phyloP scores from a whole-genome alignment of 441 rosid genomes.

The Arabidopsis hybrid region DNA sequence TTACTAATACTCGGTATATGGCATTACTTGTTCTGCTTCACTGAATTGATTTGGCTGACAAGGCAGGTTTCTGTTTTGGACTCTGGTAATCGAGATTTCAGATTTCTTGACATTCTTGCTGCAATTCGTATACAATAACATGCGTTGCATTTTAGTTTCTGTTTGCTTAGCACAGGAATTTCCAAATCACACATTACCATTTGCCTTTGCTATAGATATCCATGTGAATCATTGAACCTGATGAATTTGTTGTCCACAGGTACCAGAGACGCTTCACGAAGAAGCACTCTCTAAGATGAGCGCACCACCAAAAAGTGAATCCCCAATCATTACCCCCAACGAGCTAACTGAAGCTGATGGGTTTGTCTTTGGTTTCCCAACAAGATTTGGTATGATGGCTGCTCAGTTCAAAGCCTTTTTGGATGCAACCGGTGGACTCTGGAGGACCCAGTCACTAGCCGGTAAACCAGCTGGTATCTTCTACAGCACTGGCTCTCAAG shows the following conservation, averaged over 20 bases:
- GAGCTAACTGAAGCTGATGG: slow-evolving; percentile 91
- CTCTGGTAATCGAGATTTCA: not conserved
- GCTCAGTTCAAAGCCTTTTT: slow-evolving; percentile 95
- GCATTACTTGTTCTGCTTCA: slow-evolving; percentile 11
- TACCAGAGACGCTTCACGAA: slow-evolving; percentile 83
- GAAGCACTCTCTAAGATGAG: slow-evolving; percentile 85
- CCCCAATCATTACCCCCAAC: slow-evolving; percentile 68
- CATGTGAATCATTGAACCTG: slow-evolving; percentile 9
- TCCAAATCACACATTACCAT: slow-evolving; percentile 1
- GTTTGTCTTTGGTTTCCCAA: slow-evolving; percentile 88
- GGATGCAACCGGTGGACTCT: slow-evolving; percentile 89
- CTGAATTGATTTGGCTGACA: not conserved
- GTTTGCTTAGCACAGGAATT: not conserved
- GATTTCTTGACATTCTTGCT: not conserved
- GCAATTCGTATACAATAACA: not conserved
- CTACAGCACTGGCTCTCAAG: slow-evolving; percentile 97
- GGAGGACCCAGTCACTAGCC: slow-evolving; percentile 91
- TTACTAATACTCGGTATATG: not conserved
- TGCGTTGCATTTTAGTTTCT: slow-evolving; percentile 4
- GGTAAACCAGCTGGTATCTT: slow-evolving; percentile 98
- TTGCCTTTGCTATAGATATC: not conserved
- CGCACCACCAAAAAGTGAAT: slow-evolving; percentile 89
- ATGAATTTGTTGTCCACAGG: slow-evolving; percentile 52
- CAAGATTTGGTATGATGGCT: slow-evolving; percentile 96
- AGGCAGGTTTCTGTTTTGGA: not conserved